phyloP scores from a whole-genome alignment of 164 flowering plant genomes.

The Liquidambar formosana region DNA sequence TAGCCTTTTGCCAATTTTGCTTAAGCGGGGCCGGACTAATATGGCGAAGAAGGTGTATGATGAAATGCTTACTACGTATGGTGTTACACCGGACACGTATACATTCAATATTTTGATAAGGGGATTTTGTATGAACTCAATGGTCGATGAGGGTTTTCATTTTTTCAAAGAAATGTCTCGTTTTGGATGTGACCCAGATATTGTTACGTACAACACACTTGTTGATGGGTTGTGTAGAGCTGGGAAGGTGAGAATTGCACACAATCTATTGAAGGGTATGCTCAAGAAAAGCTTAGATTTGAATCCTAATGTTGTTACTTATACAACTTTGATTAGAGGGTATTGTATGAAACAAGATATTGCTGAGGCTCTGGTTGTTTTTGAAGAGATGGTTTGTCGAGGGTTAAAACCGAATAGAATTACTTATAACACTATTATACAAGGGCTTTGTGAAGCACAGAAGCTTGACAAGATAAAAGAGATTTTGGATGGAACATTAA shows the following conservation, averaged over 20 bases:
- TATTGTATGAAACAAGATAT: slow-evolving; percentile 61
- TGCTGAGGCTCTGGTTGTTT: slow-evolving; percentile 52
- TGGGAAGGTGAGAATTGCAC: slow-evolving; percentile 64
- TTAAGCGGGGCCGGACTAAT: slow-evolving; percentile 59
- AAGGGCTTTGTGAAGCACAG: slow-evolving; percentile 71
- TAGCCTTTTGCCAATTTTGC: slow-evolving; percentile 49
- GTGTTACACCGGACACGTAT: slow-evolving; percentile 60
- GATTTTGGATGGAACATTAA: slow-evolving; percentile 43
- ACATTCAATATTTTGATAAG: slow-evolving; percentile 75
- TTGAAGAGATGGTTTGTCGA: slow-evolving; percentile 52
- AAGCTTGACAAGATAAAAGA: slow-evolving; percentile 65
- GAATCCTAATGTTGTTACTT: slow-evolving; percentile 74
- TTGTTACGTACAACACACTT: slow-evolving; percentile 72
- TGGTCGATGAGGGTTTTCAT: slow-evolving; percentile 68
- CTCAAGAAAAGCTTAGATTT: slow-evolving; percentile 37
- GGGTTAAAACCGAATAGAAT: slow-evolving; percentile 56
- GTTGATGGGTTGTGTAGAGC: slow-evolving; percentile 77
- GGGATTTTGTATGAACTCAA: slow-evolving; percentile 68
- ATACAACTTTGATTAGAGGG: slow-evolving; percentile 82
- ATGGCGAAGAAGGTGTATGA: slow-evolving; percentile 56
- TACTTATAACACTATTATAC: slow-evolving; percentile 68
- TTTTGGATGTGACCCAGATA: slow-evolving; percentile 50
- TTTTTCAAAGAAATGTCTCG: slow-evolving; percentile 65
- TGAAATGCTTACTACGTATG: slow-evolving; percentile 61
- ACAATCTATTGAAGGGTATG: slow-evolving; percentile 72